Base-by-base conservation (phyloP, 345 rosid species). In the Syzygium aqueum region DNA sequence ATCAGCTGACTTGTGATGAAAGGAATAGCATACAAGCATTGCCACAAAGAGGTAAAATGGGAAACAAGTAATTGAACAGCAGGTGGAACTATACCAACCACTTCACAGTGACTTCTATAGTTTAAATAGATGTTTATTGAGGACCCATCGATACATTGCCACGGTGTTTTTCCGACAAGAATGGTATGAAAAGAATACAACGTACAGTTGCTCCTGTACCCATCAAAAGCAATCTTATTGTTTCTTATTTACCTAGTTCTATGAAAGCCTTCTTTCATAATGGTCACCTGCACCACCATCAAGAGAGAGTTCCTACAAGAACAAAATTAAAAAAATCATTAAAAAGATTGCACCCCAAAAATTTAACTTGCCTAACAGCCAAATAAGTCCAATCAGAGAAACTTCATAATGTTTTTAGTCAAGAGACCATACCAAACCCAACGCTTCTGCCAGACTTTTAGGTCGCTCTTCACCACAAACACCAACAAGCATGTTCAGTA, bases 391-490 rank as follows among this genome's bases (percentile, higher is more conserved):
- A 9, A 37, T 21, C 37, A 37, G 49, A 73, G 27, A 73, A 73
- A 73, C 14, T 73, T 37, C 82, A 37, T 37, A 37, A 73, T 19
- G 49, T 5, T 73, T 40, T 40, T 30, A 14, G 63, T 43, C 12
- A 84, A 61, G 33, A n/a, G 87, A 85, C 84, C 91, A 61, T 82
- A 93, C 94, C 95, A 96, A 92, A 85, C 98, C 99, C 23, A 97
- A 92, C 67, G 98, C 98, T 89, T 96, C 98, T 53, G 96, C 98
- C 21, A 96, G 95, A 87, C 93, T 94, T 91, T 90, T 92, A 33
- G 92, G 96, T 87, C 90, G 90, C 85, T 94, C 97, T 89, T 92
- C 94, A 53, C 93, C 85, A 89, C 96, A 95, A 85, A 93, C 90
- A 16, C 93, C 91, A 27, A 90, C 88, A 37, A 95, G 90, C 90